A percentile compares a stretch with the other conserved stretches of the same genome.
These are phyloP conservation scores for Plasmodium inui DNA, from an alignment of 169 alveolate species.

Conservation along the genomic window DNA sequence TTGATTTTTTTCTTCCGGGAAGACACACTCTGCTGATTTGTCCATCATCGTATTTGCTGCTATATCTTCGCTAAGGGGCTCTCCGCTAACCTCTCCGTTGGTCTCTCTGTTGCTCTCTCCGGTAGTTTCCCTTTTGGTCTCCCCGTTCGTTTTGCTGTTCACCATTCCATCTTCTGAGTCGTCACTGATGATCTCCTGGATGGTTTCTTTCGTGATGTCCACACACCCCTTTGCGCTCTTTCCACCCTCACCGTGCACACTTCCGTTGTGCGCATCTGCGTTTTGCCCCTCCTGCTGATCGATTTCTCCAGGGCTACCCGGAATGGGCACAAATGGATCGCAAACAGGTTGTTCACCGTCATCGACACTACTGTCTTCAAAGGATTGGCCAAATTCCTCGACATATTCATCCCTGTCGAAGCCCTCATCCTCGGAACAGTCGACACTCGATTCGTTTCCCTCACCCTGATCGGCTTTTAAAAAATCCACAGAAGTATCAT, in stretches of 20 bases:
- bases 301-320: background rate
- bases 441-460: conserved; percentile 15
- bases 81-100: background rate
- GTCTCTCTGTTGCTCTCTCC: background rate
- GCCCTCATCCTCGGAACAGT: conserved; percentile 13
- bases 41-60: background rate
- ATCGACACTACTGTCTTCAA: background rate
- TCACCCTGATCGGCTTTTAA: background rate
- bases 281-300: background rate
- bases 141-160: background rate
- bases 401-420: conserved; percentile 2
- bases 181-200: background rate
- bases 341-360: background rate
- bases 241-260: background rate
- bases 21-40: background rate
- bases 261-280: background rate
- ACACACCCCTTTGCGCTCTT: background rate
- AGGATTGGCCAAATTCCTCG: background rate
- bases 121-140: background rate
- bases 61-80: background rate
- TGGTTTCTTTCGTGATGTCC: background rate
- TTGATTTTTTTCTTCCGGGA: background rate
- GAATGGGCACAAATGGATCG: background rate
- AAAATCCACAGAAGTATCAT: conserved; percentile 12
- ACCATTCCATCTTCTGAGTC: background rate